Evolutionary conservation across 345 rosid genomes (phyloP).

Genomic region (Brassica juncea): DNA sequence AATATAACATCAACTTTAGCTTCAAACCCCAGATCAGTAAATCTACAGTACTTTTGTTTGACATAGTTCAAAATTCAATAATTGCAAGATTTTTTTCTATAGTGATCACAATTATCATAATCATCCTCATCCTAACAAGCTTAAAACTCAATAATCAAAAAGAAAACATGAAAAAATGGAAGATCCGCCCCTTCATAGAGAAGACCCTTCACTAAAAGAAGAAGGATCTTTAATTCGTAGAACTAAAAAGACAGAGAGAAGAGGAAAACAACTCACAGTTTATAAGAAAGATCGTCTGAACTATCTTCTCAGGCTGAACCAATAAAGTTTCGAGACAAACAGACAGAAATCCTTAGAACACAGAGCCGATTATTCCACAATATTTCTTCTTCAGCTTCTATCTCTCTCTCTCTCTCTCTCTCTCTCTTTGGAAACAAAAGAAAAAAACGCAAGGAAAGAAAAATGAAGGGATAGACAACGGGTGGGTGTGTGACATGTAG

Average conservation of each 20-base stretch:
- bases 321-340: not conserved
- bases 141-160: not conserved
- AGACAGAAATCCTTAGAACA: slow-evolving; percentile 29
- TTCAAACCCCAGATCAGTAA: slow-evolving; percentile 28
- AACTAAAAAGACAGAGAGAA: not conserved
- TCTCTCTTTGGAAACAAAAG: not conserved
- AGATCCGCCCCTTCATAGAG: slow-evolving; percentile 17
- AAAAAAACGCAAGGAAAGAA: not conserved
- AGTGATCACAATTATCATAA: not conserved
- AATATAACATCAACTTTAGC: not conserved
- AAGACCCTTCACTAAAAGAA: not conserved
- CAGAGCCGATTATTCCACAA: slow-evolving; percentile 16
- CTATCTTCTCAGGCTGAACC: slow-evolving; percentile 19
- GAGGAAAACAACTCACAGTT: slow-evolving; percentile 42
- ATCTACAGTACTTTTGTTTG: slow-evolving; percentile 12
- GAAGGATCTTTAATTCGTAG: not conserved
- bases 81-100: not conserved
- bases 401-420: slow-evolving; percentile 1
- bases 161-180: slow-evolving; percentile 13
- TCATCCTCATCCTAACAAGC: slow-evolving; percentile 1
- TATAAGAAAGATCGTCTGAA: slow-evolving; percentile 17
- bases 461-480: slow-evolving; percentile 51
- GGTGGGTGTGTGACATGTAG: slow-evolving; percentile 52
- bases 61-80: slow-evolving; percentile 7
- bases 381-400: not conserved